Conservation (phyloP, 345 rosid species). For the Capsella bursapastoris region DNA sequence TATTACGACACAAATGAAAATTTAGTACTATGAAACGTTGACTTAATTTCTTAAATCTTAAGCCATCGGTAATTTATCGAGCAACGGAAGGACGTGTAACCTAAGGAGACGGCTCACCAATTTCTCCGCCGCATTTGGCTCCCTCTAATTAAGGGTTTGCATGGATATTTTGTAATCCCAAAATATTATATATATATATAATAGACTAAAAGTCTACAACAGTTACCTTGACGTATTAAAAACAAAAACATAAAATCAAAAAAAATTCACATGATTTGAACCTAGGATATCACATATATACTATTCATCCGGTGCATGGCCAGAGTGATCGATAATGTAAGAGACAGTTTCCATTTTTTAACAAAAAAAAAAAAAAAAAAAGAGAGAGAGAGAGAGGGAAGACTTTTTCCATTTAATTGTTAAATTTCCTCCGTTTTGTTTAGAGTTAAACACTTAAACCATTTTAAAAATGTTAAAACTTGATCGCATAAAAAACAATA, state of each 20-base stretch:
- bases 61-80: background rate
- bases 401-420: too few relatives aligned
- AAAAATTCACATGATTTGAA: background rate
- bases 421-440: too few relatives aligned
- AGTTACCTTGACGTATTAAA: background rate
- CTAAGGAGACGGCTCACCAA: conserved; percentile 4
- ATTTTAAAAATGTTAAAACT: too few relatives aligned
- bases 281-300: too few relatives aligned
- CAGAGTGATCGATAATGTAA: too few relatives aligned
- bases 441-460: too few relatives aligned
- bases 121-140: conserved; percentile 22
- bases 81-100: conserved; percentile 24
- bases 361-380: too few relatives aligned
- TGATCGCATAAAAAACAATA: too few relatives aligned
- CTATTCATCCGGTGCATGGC: too few relatives aligned
- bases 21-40: background rate
- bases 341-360: too few relatives aligned
- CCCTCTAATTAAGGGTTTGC: conserved; percentile 34
- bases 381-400: too few relatives aligned
- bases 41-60: background rate
- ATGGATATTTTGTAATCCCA: background rate
- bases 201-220: background rate
- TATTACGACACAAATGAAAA: background rate
- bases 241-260: background rate
- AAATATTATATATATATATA: background rate